Conservation (phyloP, 1,139 yeast genomes). For the Magnusiomyces fungicola region DNA sequence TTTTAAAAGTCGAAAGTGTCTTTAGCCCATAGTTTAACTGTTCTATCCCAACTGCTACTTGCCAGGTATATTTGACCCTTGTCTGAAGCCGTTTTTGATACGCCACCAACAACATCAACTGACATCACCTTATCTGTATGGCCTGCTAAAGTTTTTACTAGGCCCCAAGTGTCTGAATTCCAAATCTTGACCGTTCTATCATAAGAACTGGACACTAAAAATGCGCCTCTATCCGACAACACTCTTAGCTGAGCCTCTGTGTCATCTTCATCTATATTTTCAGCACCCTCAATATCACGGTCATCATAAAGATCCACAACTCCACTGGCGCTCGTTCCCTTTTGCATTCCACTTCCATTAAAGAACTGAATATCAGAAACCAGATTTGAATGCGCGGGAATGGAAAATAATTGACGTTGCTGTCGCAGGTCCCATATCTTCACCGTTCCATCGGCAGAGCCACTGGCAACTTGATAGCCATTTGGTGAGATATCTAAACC, state of each 20-base stretch:
- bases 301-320: constrained; percentile 16
- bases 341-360: neutral
- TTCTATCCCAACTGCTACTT: constrained; percentile 82
- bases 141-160: constrained; percentile 45
- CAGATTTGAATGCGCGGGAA: constrained; percentile 72
- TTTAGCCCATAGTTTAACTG: constrained; percentile 26
- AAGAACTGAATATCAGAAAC: constrained; percentile 60
- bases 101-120: constrained; percentile 41
- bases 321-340: neutral
- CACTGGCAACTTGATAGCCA: constrained; percentile 73
- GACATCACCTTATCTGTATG: constrained; percentile 69
- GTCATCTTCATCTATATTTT: constrained; percentile 26
- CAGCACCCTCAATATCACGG: constrained; percentile 9
- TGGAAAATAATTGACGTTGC: constrained; percentile 40
- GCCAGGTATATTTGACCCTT: constrained; percentile 32
- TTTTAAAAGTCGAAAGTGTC: constrained; percentile 6
- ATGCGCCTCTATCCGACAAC: constrained; percentile 36
- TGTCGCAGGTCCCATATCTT: constrained; percentile 82
- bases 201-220: constrained; percentile 57
- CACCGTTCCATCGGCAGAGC: constrained; percentile 74
- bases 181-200: constrained; percentile 58
- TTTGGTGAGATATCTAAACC: constrained; percentile 68
- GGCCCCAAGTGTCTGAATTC: constrained; percentile 70
- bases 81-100: constrained; percentile 31
- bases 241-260: constrained; percentile 20